phyloP scores from a whole-genome alignment of 2,329 filamentous ascomycete species.

The Colletotrichum tropicicola region DNA sequence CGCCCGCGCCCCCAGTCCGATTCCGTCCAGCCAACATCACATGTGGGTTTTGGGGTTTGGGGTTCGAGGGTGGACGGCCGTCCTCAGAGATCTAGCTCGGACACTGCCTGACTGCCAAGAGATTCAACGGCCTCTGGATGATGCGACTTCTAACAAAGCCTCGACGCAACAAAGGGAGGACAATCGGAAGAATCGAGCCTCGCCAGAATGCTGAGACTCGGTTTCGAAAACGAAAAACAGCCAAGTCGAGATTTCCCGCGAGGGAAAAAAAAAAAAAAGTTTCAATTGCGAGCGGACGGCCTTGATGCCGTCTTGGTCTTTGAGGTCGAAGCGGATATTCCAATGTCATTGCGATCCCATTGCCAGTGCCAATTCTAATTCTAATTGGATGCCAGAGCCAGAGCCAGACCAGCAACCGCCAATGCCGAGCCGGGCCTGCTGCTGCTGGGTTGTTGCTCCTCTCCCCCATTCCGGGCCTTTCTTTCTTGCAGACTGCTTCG shows the following conservation, averaged over 20 bases:
- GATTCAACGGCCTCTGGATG: constrained; percentile 15
- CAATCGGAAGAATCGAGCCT: neutral
- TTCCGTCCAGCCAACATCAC: neutral
- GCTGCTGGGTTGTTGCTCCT: constrained; percentile 1
- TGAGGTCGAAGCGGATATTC: neutral
- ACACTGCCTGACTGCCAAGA: constrained; percentile 13
- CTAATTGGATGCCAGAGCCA: neutral
- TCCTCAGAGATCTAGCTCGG: constrained; percentile 29
- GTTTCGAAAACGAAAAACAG: neutral
- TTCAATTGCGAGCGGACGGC: neutral
- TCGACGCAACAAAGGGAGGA: neutral
- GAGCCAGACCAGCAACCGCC: neutral
- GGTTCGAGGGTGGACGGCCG: neutral
- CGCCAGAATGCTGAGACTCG: neutral
- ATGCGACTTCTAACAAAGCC: neutral
- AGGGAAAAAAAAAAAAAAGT: neutral
- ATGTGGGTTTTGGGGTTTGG: neutral
- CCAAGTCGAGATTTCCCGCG: no score
- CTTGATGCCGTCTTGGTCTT: neutral
- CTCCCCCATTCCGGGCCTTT: neutral
- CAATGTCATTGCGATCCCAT: no score
- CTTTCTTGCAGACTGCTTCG: no score
- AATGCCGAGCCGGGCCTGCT: constrained; percentile 12
- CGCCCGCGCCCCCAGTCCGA: neutral
- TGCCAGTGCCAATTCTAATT: no score